phyloP scores from a whole-genome alignment of 371 early-diverging fungal species.

The Lichtheimia ramosa region DNA sequence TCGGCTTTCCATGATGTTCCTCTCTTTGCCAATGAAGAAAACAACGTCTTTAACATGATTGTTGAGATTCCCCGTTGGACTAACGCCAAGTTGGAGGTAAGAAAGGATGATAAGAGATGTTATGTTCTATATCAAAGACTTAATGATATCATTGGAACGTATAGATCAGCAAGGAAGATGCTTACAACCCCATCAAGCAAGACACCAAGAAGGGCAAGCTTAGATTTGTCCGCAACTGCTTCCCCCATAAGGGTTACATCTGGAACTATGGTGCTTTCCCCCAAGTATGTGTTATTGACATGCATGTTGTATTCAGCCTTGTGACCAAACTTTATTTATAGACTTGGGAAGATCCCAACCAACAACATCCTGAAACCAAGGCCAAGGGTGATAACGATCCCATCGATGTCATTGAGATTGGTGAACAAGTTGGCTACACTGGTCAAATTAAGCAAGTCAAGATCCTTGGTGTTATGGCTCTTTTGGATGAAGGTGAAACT shows the following conservation, averaged over 20 bases:
- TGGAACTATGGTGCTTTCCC: conserved; percentile 99
- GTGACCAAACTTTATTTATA: conserved; percentile 6
- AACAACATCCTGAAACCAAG: conserved; percentile 76
- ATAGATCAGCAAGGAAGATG: conserved; percentile 24
- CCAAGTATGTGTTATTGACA: conserved; percentile 32
- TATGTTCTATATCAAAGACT: background rate
- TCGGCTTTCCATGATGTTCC: conserved; percentile 98
- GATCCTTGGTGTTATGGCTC: conserved; percentile 90
- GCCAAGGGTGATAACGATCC: conserved; percentile 95
- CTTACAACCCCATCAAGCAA: conserved; percentile 94
- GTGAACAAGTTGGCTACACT: conserved; percentile 32
- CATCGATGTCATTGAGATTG: conserved; percentile 89
- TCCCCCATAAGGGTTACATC: conserved; percentile 96
- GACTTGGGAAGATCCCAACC: conserved; percentile 97
- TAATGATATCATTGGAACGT: background rate
- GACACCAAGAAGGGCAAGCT: conserved; percentile 94
- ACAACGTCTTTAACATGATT: conserved; percentile 84
- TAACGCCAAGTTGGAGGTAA: conserved; percentile 96
- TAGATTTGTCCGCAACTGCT: conserved; percentile 91
- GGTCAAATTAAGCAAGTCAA: conserved; percentile 86
- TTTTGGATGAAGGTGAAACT: conserved; percentile 95
- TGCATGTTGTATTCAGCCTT: too few species aligned
- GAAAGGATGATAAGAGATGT: background rate
- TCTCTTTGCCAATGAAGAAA: conserved; percentile 75
- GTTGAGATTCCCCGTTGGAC: conserved; percentile 97